Evolutionary conservation across 108 stramenopile species (phyloP).

Genomic region (Nitzschia putrida): DNA sequence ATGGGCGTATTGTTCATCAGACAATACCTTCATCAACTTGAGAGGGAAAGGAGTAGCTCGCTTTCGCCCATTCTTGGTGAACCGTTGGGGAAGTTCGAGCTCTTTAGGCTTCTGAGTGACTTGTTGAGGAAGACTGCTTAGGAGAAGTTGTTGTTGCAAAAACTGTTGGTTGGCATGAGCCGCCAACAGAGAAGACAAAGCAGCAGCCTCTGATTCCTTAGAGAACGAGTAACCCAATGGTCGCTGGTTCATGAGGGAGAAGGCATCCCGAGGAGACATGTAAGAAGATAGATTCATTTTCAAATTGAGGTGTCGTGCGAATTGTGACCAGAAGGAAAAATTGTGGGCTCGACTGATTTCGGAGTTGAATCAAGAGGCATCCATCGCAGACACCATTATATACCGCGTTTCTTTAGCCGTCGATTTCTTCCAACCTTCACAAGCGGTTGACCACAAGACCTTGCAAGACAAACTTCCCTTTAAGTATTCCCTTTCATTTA

Average conservation of each 20-base stretch:
- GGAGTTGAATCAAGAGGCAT: no score
- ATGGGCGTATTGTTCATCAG: slow-evolving; percentile 26
- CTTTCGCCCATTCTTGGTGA: slow-evolving; percentile 46
- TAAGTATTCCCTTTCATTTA: no score
- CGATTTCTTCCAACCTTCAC: no score
- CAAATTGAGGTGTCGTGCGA: no score
- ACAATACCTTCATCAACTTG: slow-evolving; percentile 56
- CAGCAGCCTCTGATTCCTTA: neutral
- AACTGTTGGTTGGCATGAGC: neutral
- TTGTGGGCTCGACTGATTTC: no score
- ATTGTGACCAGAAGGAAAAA: no score
- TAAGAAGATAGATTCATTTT: neutral
- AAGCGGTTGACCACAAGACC: no score
- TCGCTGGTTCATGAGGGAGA: neutral
- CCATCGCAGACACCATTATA: no score
- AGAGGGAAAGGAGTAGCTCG: slow-evolving; percentile 46
- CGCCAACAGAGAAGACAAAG: neutral
- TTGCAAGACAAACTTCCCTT: no score
- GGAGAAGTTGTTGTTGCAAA: neutral
- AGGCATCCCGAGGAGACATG: neutral
- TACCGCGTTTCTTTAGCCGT: no score
- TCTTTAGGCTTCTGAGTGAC: slow-evolving; percentile 1
- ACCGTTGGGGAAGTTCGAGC: slow-evolving; percentile 41
- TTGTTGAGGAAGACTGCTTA: neutral
- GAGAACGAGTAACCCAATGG: neutral